Conservation (phyloP, 257 asterid species). For the Fraxinus pennsylvanica region DNA sequence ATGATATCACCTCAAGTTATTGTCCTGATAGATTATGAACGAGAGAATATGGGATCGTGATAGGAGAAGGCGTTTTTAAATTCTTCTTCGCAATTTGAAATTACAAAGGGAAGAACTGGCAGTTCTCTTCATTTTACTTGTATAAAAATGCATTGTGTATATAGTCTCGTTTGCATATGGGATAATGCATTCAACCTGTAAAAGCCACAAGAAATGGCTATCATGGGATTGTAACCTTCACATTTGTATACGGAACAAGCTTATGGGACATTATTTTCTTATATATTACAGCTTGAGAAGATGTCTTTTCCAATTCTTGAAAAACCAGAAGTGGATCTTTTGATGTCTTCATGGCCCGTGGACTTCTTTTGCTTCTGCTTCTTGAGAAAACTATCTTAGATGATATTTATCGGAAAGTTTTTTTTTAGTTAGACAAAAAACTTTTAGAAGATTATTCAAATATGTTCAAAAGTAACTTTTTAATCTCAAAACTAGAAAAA, state of each 20-base stretch:
- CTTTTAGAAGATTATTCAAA: too few species aligned
- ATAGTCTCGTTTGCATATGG: conserved; percentile 22
- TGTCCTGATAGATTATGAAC: neutral
- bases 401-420: too few species aligned
- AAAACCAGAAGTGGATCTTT: neutral
- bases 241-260: neutral
- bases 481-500: too few species aligned
- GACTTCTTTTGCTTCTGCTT: too few species aligned
- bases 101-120: conserved; percentile 12
- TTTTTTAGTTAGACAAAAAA: too few species aligned
- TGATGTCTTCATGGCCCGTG: neutral
- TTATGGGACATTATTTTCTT: neutral
- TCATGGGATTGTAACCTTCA: conserved; percentile 11
- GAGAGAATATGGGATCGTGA: neutral
- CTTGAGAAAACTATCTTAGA: too few species aligned
- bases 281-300: neutral
- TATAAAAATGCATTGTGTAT: conserved; percentile 16
- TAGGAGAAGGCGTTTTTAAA: conserved; percentile 25
- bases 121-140: neutral
- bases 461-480: too few species aligned
- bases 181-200: conserved; percentile 1
- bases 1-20: neutral
- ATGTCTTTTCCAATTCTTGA: neutral
- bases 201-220: conserved; percentile 16
- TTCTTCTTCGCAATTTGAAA: conserved; percentile 1